Percentiles rank a stretch among this genome's conserved stretches.
Conservation (phyloP, 1,139 yeast genomes). For the Sugiyamaella neomexicana region DNA sequence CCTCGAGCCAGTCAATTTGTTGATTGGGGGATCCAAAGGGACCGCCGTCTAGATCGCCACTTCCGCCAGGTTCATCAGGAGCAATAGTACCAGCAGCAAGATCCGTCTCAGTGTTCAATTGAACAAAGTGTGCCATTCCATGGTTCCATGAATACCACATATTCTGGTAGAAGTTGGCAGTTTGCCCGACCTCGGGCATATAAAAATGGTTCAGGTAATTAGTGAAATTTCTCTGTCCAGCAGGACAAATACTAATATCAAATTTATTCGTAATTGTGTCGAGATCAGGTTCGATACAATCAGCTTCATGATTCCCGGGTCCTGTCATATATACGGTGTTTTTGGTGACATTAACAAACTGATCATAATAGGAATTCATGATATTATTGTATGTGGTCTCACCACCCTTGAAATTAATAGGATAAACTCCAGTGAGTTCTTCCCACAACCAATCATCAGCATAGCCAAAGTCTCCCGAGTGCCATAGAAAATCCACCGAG, state of each 20-base stretch:
- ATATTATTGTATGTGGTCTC: slow-evolving; percentile 20
- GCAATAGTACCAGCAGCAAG: slow-evolving; percentile 29
- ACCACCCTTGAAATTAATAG: slow-evolving; percentile 17
- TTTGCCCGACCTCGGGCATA: slow-evolving; percentile 30
- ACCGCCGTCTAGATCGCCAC: slow-evolving; percentile 29
- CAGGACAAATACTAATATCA: slow-evolving; percentile 28
- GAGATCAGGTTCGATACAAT: slow-evolving; percentile 29
- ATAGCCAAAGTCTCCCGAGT: slow-evolving; percentile 35
- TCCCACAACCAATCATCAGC: slow-evolving; percentile 36
- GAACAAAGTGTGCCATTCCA: slow-evolving; percentile 33
- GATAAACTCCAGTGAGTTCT: slow-evolving; percentile 25
- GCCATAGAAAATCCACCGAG: slow-evolving; percentile 31
- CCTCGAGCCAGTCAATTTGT: slow-evolving; percentile 41
- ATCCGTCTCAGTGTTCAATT: slow-evolving; percentile 33
- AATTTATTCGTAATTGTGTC: slow-evolving; percentile 19
- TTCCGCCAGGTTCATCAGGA: slow-evolving; percentile 30
- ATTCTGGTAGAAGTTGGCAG: slow-evolving; percentile 27
- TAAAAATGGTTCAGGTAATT: slow-evolving; percentile 30
- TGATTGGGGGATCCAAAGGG: slow-evolving; percentile 33
- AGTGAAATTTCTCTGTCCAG: slow-evolving; percentile 35
- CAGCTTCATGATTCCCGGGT: slow-evolving; percentile 37
- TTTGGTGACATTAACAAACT: slow-evolving; percentile 31
- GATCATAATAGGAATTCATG: slow-evolving; percentile 30
- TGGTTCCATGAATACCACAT: slow-evolving; percentile 36
- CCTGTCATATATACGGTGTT: slow-evolving; percentile 34